A percentile compares a stretch with the other conserved stretches of the same genome.
Conservation (phyloP, 2,329 filamentous ascomycete species). For the Blumeriella jaapii region DNA sequence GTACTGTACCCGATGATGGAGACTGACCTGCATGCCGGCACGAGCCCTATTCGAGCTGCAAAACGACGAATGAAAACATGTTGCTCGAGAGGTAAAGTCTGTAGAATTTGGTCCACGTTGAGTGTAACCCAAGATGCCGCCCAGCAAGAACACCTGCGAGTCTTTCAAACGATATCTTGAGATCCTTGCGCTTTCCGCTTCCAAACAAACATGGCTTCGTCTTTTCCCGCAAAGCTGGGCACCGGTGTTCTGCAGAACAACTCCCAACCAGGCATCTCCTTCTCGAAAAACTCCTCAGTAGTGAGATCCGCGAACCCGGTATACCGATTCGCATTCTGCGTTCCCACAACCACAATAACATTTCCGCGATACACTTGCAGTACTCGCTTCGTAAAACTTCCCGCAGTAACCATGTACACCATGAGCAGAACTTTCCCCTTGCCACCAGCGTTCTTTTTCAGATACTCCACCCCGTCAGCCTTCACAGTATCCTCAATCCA, state of each 20-base stretch:
- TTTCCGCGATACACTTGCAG: slow-evolving; percentile 50
- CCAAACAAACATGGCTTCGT: slow-evolving; percentile 42
- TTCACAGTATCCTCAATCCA: slow-evolving; percentile 60
- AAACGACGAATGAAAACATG: too few relatives aligned
- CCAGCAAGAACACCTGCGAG: too few relatives aligned
- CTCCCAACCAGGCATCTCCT: slow-evolving; percentile 44
- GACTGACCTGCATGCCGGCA: too few relatives aligned
- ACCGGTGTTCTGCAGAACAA: slow-evolving; percentile 53
- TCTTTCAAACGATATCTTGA: too few relatives aligned
- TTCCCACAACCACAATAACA: slow-evolving; percentile 59
- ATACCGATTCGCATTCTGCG: slow-evolving; percentile 64
- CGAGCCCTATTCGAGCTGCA: too few relatives aligned
- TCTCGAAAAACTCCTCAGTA: slow-evolving; percentile 55
- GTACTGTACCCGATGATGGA: too few relatives aligned
- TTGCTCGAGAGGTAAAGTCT: too few relatives aligned
- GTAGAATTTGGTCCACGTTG: too few relatives aligned
- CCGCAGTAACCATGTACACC: slow-evolving; percentile 59
- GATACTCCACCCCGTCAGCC: slow-evolving; percentile 47
- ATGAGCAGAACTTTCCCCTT: slow-evolving; percentile 51
- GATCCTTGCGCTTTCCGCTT: background rate
- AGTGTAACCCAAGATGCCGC: too few relatives aligned
- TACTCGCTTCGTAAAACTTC: slow-evolving; percentile 51
- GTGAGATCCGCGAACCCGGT: slow-evolving; percentile 54
- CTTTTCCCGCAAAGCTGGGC: slow-evolving; percentile 66
- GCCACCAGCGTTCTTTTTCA: slow-evolving; percentile 38